Conservation (phyloP, 805 yeast genomes). For the Ogataea ramenticola region DNA sequence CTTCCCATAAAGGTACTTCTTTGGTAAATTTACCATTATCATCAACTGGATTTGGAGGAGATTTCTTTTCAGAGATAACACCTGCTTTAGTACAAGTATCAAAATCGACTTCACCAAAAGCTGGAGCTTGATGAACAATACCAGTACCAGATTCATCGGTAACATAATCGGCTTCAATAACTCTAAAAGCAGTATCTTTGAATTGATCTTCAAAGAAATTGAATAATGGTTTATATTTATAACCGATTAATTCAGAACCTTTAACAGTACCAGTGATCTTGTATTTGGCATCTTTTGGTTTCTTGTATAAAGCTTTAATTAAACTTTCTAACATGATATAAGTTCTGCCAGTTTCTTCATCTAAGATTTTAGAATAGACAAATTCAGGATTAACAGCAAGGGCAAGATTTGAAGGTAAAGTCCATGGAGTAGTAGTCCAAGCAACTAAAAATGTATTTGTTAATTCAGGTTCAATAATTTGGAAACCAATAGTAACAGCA, state of each 20-base stretch:
- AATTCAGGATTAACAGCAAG: slow-evolving; percentile 86
- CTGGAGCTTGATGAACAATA: slow-evolving; percentile 97
- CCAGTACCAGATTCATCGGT: slow-evolving; percentile 97
- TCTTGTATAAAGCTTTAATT: slow-evolving; percentile 81
- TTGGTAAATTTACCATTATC: slow-evolving; percentile 80
- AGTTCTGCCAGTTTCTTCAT: slow-evolving; percentile 76
- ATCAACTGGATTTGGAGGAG: slow-evolving; percentile 93
- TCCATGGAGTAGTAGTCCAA: slow-evolving; percentile 99
- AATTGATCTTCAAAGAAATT: slow-evolving; percentile 71
- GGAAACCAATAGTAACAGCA: slow-evolving; percentile 89
- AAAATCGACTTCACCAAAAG: slow-evolving; percentile 99
- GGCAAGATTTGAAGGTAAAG: slow-evolving; percentile 89
- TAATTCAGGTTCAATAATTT: slow-evolving; percentile 55
- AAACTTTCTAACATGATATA: slow-evolving; percentile 82
- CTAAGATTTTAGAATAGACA: slow-evolving; percentile 87
- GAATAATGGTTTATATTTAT: slow-evolving; percentile 76
- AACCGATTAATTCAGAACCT: slow-evolving; percentile 77
- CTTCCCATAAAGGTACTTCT: slow-evolving; percentile 69
- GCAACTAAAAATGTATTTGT: slow-evolving; percentile 83
- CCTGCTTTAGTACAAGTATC: slow-evolving; percentile 71
- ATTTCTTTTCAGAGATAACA: slow-evolving; percentile 56
- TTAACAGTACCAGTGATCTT: slow-evolving; percentile 71
- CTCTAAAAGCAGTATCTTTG: slow-evolving; percentile 74
- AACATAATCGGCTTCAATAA: slow-evolving; percentile 77
- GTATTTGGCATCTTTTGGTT: slow-evolving; percentile 85